Evolutionary conservation across 106 monocot genomes (phyloP), one percentile per base, ranked within the genome.

Genomic region (Platanthera guangdongensis): DNA sequence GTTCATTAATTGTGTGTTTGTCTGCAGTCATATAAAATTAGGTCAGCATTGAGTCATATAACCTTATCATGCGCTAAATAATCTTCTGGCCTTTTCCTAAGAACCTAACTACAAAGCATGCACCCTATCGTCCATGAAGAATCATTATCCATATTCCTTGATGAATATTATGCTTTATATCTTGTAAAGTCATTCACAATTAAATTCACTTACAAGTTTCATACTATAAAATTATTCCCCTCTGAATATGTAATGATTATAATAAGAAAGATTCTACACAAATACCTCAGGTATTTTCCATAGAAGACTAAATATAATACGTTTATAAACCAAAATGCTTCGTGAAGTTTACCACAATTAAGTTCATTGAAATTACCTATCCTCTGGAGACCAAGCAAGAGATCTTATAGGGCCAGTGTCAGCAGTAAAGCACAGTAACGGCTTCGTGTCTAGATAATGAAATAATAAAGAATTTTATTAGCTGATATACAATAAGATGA

Each of bases 321-420:
- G 19, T 4, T 65, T 30, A 46, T 68, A 39, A 21, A 16, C 3
- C 15, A 47, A 15, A 47, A 15, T 7, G 45, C 47, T 70, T 65
- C 47, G 16, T 70, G 16, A 70, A 5, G 47, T 45, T 47, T 70
- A 68, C 68, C 48, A 30, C 47, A 10, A 16, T 30, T 71, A 6
- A 18, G n/a, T 48, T 5, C 14, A 47, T 5, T 65, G 68, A 78
- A 74, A 46, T 11, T 85, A 93, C 95, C 92, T 93, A 63, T 80
- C 84, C 74, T 84, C 63, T 59, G 94, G 94, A 79, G 92, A 85
- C 95, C 95, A 95, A 67, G 88, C 83, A 84, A 95, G 77, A 78
- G 88, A 50, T 90, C 95, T 85, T 74, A 95, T 93, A 68, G 95
- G 92, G 83, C 78, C 88, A 78, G 77, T 81, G 67, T 95, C 90